phyloP scores from a whole-genome alignment of 2,329 filamentous ascomycete species.

The Colletotrichum phormii region DNA sequence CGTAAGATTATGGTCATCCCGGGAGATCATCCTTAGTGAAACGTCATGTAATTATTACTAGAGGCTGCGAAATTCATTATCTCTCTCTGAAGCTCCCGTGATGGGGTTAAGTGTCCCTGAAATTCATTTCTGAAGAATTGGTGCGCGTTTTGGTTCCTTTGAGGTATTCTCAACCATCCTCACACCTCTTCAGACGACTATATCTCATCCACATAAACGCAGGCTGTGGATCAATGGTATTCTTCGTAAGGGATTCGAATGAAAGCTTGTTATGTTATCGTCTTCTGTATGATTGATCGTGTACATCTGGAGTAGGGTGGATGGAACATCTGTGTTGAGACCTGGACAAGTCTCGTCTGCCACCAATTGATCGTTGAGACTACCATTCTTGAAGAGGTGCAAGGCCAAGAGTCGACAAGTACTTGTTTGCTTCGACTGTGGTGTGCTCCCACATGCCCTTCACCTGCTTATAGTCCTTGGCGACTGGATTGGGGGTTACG shows the following conservation, averaged over 20 bases:
- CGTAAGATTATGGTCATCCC: neutral
- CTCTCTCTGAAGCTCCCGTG: neutral
- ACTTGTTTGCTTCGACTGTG: conserved; percentile 30
- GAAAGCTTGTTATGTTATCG: too few species aligned
- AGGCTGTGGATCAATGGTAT: too few species aligned
- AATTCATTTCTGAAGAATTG: neutral
- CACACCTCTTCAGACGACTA: too few species aligned
- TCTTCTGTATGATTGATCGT: too few species aligned
- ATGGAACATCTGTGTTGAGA: too few species aligned
- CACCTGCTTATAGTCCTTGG: conserved; percentile 29
- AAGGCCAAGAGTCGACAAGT: conserved; percentile 19
- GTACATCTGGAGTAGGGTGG: too few species aligned
- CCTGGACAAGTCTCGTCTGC: too few species aligned
- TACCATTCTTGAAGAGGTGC: neutral
- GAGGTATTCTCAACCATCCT: too few species aligned
- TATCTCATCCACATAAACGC: too few species aligned
- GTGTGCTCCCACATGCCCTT: conserved; percentile 39
- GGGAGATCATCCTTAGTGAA: neutral
- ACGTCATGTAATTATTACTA: neutral
- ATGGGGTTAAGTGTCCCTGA: neutral
- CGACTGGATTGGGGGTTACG: conserved; percentile 25
- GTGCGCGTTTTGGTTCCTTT: too few species aligned
- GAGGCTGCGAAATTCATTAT: neutral
- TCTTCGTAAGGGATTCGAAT: too few species aligned
- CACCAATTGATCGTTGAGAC: too few species aligned